Evolutionary conservation across 768 basidiomycete species (phyloP).

Genomic region (Russula sp.): DNA sequence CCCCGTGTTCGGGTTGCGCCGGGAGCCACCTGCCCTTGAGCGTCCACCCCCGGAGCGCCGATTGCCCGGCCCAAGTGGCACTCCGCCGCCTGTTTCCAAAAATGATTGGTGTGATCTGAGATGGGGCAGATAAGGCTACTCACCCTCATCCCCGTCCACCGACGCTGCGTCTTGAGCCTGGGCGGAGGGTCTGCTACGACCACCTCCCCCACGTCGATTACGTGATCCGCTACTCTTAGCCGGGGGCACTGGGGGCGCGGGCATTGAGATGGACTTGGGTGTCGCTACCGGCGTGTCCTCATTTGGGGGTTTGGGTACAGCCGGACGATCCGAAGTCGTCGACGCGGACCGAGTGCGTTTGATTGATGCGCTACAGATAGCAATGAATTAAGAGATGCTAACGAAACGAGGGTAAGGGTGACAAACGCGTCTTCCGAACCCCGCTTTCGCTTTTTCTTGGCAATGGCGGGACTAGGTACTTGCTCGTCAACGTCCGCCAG

Average conservation of each 20-base stretch:
- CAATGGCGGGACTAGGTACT: slow-evolving; percentile 42
- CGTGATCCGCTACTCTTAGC: slow-evolving; percentile 32
- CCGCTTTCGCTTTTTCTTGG: slow-evolving; percentile 72
- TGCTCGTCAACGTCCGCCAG: slow-evolving; percentile 48
- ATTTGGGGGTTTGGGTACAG: slow-evolving; percentile 40
- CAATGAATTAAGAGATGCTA: slow-evolving; percentile 23
- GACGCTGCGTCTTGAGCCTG: slow-evolving; percentile 36
- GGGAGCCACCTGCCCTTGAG: slow-evolving; percentile 47
- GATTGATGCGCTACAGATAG: slow-evolving; percentile 45
- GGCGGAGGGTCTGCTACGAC: slow-evolving; percentile 32
- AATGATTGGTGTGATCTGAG: slow-evolving; percentile 38
- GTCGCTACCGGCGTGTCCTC: slow-evolving; percentile 43
- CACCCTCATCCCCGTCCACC: slow-evolving; percentile 66
- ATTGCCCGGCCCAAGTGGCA: slow-evolving; percentile 25
- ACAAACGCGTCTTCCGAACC: slow-evolving; percentile 69
- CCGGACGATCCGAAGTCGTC: slow-evolving; percentile 57
- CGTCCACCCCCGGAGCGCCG: slow-evolving; percentile 47
- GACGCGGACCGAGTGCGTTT: slow-evolving; percentile 80
- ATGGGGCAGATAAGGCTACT: slow-evolving; percentile 32
- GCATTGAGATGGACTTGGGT: slow-evolving; percentile 31
- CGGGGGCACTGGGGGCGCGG: slow-evolving; percentile 31
- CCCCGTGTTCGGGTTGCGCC: slow-evolving; percentile 43
- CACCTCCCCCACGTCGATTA: slow-evolving; percentile 35
- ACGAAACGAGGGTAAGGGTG: not conserved
- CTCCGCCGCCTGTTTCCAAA: slow-evolving; percentile 6